A percentile compares a stretch with the other conserved stretches of the same genome.
Conservation (phyloP, 2,329 filamentous ascomycete species). For the Torrubiella hemipterigena region DNA sequence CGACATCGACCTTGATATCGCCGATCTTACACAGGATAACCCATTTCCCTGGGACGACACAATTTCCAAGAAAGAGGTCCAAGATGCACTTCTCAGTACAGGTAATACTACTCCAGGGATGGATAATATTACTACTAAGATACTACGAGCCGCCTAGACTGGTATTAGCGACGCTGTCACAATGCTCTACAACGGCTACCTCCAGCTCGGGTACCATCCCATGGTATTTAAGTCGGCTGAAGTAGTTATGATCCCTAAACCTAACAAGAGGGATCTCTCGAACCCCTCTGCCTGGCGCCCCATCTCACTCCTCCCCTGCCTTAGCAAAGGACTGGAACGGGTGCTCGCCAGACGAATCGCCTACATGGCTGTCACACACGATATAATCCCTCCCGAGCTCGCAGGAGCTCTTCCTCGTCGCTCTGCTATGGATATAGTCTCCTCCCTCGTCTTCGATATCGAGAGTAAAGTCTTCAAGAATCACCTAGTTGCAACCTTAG, state of each 20-base stretch:
- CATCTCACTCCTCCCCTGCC: slow-evolving; percentile 14
- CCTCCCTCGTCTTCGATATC: slow-evolving; percentile 10
- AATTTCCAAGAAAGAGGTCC: slow-evolving; percentile 8
- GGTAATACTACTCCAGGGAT: slow-evolving; percentile 11
- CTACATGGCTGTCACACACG: slow-evolving; percentile 9
- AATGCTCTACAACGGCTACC: slow-evolving; percentile 4
- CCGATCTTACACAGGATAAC: slow-evolving; percentile 3
- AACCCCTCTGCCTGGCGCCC: slow-evolving; percentile 10
- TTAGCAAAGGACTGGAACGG: slow-evolving; percentile 15
- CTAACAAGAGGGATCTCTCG: slow-evolving; percentile 9
- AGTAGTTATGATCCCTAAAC: slow-evolving; percentile 14
- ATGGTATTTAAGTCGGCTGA: slow-evolving; percentile 11
- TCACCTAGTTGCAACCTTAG: slow-evolving; percentile 3
- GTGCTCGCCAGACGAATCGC: slow-evolving; percentile 12
- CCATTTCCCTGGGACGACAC: slow-evolving; percentile 7
- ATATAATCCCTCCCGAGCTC: slow-evolving; percentile 10
- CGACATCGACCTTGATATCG: slow-evolving; percentile 9
- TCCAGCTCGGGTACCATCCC: slow-evolving; percentile 9
- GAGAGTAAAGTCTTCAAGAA: slow-evolving; percentile 8
- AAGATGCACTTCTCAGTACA: slow-evolving; percentile 7
- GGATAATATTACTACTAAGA: slow-evolving; percentile 11
- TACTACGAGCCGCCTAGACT: slow-evolving; percentile 6
- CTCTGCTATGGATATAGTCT: slow-evolving; percentile 9
- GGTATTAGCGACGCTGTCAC: slow-evolving; percentile 2
- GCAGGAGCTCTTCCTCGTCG: slow-evolving; percentile 12